phyloP scores from a whole-genome alignment of 495 filamentous ascomycete genomes.

The Trichoderma virens region DNA sequence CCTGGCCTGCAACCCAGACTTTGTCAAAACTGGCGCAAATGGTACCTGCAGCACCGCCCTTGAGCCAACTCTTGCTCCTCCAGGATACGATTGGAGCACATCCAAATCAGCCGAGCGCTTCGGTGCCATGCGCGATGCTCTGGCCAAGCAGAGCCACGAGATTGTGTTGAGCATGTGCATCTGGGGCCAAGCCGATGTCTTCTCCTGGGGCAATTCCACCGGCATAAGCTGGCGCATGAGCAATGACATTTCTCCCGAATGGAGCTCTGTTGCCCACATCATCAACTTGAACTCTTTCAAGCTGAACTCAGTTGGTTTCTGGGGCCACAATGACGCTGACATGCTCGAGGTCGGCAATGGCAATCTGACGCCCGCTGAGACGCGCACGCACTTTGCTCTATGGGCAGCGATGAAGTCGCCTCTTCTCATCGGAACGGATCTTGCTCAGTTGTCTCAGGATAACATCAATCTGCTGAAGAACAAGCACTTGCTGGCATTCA shows the following conservation, averaged over 20 bases:
- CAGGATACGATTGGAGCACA: constrained; percentile 44
- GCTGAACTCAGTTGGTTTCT: constrained; percentile 42
- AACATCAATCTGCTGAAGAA: constrained; percentile 53
- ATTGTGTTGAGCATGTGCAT: constrained; percentile 59
- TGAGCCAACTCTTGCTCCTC: not conserved
- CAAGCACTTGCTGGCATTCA: constrained; percentile 49
- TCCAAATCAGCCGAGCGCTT: constrained; percentile 46
- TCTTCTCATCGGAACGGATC: constrained; percentile 34
- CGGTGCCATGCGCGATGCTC: constrained; percentile 49
- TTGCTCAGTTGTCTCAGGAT: constrained; percentile 30
- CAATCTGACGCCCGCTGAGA: constrained; percentile 40
- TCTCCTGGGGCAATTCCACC: constrained; percentile 42
- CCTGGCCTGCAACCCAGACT: constrained; percentile 15
- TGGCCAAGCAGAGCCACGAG: constrained; percentile 42
- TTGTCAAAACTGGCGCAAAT: constrained; percentile 10
- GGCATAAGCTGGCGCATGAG: constrained; percentile 50
- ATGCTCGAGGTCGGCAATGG: constrained; percentile 66
- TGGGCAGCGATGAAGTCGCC: constrained; percentile 26
- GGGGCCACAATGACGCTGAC: constrained; percentile 53
- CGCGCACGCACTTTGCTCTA: constrained; percentile 35
- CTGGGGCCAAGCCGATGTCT: constrained; percentile 36
- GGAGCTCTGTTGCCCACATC: constrained; percentile 14
- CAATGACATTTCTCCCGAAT: constrained; percentile 37
- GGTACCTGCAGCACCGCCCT: constrained; percentile 25
- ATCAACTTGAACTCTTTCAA: constrained; percentile 46